Conservation (phyloP, 768 basidiomycete genomes). For the Suillus sp. region DNA sequence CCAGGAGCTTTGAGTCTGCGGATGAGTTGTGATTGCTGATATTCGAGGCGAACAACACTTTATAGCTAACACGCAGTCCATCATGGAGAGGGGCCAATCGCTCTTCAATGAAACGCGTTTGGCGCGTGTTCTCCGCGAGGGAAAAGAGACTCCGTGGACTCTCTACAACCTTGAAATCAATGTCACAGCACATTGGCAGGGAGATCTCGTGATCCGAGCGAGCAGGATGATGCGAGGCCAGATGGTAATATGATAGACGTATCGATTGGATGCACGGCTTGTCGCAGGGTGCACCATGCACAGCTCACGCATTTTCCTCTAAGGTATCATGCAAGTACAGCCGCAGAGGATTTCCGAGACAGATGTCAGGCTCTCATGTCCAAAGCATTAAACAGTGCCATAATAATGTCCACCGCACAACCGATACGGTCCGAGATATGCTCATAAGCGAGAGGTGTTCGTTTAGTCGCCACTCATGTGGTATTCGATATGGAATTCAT, state of each 20-base stretch:
- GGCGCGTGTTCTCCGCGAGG: constrained; percentile 36
- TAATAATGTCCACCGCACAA: neutral
- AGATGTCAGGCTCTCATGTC: neutral
- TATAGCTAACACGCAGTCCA: constrained; percentile 26
- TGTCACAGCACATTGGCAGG: neutral
- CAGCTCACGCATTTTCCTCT: neutral
- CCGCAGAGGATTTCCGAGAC: neutral
- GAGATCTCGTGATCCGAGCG: constrained; percentile 4
- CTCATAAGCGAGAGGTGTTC: neutral
- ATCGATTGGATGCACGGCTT: constrained; percentile 3
- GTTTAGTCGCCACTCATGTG: neutral
- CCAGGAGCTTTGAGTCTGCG: constrained; percentile 32
- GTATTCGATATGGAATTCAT: neutral
- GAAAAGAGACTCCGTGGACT: constrained; percentile 19
- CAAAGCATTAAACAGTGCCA: neutral
- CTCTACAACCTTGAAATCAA: neutral
- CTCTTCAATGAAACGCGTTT: constrained; percentile 28
- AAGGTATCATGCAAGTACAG: neutral
- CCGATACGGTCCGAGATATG: neutral
- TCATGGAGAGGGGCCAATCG: constrained; percentile 14
- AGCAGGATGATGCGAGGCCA: constrained; percentile 9
- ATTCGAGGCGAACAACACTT: constrained; percentile 19
- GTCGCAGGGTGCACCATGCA: neutral
- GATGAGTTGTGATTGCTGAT: constrained; percentile 42
- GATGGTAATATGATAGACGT: neutral